Evolutionary conservation across 2,329 filamentous ascomycete species (phyloP), one percentile per base, ranked within the genome.

Genomic region (Verticillium isaacii): DNA sequence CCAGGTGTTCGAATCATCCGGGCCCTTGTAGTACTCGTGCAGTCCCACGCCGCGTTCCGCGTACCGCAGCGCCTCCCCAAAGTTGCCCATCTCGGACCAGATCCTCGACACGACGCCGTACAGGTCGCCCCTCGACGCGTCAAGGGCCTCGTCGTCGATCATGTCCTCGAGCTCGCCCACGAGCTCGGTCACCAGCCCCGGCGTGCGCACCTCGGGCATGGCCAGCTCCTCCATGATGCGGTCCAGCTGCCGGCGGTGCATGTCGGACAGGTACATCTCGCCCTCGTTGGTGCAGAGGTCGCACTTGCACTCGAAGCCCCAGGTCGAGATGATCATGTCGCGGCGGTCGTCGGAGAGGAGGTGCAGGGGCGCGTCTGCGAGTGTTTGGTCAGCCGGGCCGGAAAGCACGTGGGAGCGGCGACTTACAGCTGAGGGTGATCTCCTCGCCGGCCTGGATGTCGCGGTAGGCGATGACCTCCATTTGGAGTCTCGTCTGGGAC

Each of bases 381-480:
- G 3, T 3, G 6, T 32, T 7, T 63, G 57, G 63, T 65, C 56
- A 62, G 32, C 54, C 17, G 23, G 19, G 19, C 29, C 5, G 11
- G 23, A 29, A 25, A 34, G 23, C 9, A 14, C 5, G 29, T 11
- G 15, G 57, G 54, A 19, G 52, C 3, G 32, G 50, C 23, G 25
- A 61, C 70, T 60, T 63, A 73, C 74, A 77, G 66, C 72, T 75
- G 58, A 75, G 72, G 32, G 68, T 74, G 19, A 77, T 68, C 58
- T 76, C 74, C 45, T 76, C 73, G 8, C 70, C 71, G 0, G 72
- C 67, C 50, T 70, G 55, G 9, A 75, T 74, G 36, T 76, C 73
- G 1, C 68, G 66, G 50, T 74, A 74, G 1, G 74, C 73, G 1
- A 73, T 64, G 3, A 74, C 69, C 23, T 74, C 71, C 67, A 74